Conservation (phyloP, 768 basidiomycete species). For the Scleroderma bovista region DNA sequence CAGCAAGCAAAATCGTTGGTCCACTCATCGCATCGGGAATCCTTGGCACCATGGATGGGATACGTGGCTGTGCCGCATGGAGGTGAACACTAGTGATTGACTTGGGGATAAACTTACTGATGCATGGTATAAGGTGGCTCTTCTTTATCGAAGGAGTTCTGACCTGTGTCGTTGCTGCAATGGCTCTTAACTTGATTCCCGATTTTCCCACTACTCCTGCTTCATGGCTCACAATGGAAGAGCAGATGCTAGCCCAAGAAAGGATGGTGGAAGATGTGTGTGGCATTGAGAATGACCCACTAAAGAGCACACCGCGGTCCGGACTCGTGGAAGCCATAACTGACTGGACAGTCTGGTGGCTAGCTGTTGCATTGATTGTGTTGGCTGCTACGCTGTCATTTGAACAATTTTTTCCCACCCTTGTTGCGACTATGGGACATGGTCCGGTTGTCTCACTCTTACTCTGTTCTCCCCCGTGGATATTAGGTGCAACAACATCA, state of each 20-base stretch:
- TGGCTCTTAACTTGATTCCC: constrained; percentile 58
- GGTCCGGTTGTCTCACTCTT: constrained; percentile 53
- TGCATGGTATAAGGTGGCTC: constrained; percentile 45
- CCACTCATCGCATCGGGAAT: constrained; percentile 70
- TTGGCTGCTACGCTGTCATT: constrained; percentile 54
- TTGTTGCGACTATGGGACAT: constrained; percentile 64
- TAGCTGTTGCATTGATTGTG: constrained; percentile 56
- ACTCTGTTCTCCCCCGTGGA: constrained; percentile 68
- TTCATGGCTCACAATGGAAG: constrained; percentile 24
- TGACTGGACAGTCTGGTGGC: constrained; percentile 79
- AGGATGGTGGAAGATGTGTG: constrained; percentile 55
- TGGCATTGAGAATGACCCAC: constrained; percentile 44
- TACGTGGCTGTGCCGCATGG: constrained; percentile 66
- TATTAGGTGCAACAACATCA: constrained; percentile 25
- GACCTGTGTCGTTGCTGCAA: constrained; percentile 44
- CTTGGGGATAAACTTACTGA: background rate
- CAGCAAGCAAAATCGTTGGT: constrained; percentile 77
- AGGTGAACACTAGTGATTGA: constrained; percentile 33
- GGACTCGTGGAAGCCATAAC: constrained; percentile 51
- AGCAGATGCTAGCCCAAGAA: background rate
- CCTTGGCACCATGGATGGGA: constrained; percentile 59
- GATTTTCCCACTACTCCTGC: constrained; percentile 58
- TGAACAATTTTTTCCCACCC: constrained; percentile 72
- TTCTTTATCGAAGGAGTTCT: constrained; percentile 59
- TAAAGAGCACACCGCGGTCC: constrained; percentile 27